Base-by-base conservation (phyloP, 2,329 filamentous ascomycete genomes). In the Trichophyton schoenleinii region DNA sequence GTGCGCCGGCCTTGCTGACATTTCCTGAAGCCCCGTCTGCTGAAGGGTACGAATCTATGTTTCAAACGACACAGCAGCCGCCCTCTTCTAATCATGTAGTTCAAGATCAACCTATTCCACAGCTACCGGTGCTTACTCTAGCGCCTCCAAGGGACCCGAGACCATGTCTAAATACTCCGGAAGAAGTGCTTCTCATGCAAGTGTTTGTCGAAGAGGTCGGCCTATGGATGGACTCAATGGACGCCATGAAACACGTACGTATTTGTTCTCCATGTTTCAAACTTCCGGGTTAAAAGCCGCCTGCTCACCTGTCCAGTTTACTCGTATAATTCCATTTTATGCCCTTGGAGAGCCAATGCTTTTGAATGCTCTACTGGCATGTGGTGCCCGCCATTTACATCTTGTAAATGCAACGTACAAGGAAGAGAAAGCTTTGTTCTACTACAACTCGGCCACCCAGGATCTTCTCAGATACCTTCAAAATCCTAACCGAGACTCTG, bases 151-250 rank as follows among this genome's bases (percentile, higher is more conserved):
- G 74, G 61, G 77, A 77, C 59, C 73, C 75, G 34, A 77, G 83
- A 42, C 82, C 88, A 59, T 89, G 83, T 66, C 79, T 96, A 53
- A 85, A 83, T 65, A 84, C 83, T 2, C 82, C 85, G 8, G 88
- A 95, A 62, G 90, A 96, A 70, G 82, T 94, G 0, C 77, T 87
- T n/a, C 91, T 91, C 70, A 89, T 96, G 87, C 89, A 95, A 71
- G 86, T 91, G 0, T 97, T 95, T 71, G 87, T 95, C 5, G 88
- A 95, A 69, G 88, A 96, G 66, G 89, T 97, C 1, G 91, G 87
- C 0, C 74, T 90, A 2, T 96, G 92, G 90, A 95, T 97, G 89
- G 92, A 96, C 73, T 89, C 86, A 48, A 85, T 96, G 78, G 89
- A 95, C 75, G 81, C 84, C 38, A 81, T 86, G 66, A 92, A 92